Percentiles rank a stretch among this genome's conserved stretches.
These are phyloP conservation scores for Colletotrichum sidae DNA, from an alignment of 2,329 filamentous ascomycete genomes.

Conservation along the genomic window DNA sequence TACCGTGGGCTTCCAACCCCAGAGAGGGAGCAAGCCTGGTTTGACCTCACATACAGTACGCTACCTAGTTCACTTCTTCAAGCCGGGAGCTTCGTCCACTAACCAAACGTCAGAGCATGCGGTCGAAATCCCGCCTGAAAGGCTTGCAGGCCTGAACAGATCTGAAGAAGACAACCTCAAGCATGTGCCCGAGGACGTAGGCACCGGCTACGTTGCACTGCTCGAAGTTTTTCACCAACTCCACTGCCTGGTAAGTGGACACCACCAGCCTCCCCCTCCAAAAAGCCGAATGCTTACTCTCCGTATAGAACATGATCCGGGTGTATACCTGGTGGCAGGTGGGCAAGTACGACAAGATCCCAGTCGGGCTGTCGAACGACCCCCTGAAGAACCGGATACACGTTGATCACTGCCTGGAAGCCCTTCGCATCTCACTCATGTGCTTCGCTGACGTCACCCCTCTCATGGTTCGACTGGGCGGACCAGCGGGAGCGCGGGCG, in stretches of 20 bases:
- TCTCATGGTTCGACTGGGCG: constrained; percentile 24
- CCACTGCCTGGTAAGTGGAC: constrained; percentile 33
- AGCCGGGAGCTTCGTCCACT: background rate
- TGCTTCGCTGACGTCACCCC: constrained; percentile 38
- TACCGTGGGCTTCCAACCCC: constrained; percentile 22
- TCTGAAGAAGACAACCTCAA: constrained; percentile 14
- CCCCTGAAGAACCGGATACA: constrained; percentile 35
- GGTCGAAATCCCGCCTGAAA: constrained; percentile 15
- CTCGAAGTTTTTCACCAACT: constrained; percentile 39
- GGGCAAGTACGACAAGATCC: constrained; percentile 26
- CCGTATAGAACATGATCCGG: constrained; percentile 34
- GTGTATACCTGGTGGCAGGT: constrained; percentile 34
- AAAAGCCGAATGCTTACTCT: background rate
- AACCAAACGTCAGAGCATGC: constrained; percentile 4
- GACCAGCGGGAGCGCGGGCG: constrained; percentile 13
- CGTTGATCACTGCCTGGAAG: constrained; percentile 38
- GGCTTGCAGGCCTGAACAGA: constrained; percentile 9
- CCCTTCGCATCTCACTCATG: constrained; percentile 37
- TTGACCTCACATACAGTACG: constrained; percentile 14
- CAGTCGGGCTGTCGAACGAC: constrained; percentile 19
- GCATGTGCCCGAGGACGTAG: constrained; percentile 11
- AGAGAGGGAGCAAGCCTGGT: constrained; percentile 25
- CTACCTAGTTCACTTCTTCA: background rate
- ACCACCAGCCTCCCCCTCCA: background rate
- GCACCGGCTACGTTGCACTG: constrained; percentile 25